Percentiles rank a stretch among this genome's conserved stretches.
Conservation (phyloP, 768 basidiomycete genomes). For the Rhodosporidiobolus sp. region DNA sequence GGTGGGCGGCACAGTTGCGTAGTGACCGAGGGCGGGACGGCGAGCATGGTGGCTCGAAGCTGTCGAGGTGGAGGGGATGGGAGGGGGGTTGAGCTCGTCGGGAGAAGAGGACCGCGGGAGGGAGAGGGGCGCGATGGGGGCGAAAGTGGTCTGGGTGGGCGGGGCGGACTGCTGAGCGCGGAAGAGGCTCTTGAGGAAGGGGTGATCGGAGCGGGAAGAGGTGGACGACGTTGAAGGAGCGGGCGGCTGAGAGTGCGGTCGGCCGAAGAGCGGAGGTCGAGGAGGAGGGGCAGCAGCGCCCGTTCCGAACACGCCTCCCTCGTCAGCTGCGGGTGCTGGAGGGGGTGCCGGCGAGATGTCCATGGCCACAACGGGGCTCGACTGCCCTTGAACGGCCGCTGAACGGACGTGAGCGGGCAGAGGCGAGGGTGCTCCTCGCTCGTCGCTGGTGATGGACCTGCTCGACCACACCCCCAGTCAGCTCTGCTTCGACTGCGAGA, state of each 20-base stretch:
- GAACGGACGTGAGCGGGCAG: constrained; percentile 1
- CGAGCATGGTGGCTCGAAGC: not conserved
- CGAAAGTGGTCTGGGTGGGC: constrained; percentile 29
- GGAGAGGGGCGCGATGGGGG: constrained; percentile 25
- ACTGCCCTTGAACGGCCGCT: not conserved
- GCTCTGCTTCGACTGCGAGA: not conserved
- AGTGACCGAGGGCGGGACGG: constrained; percentile 17
- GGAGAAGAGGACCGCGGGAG: constrained; percentile 17
- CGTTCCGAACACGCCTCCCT: not conserved
- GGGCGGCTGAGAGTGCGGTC: constrained; percentile 11
- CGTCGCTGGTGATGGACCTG: constrained; percentile 38
- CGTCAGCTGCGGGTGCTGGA: not conserved
- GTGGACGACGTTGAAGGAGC: not conserved
- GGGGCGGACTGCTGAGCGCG: constrained; percentile 17
- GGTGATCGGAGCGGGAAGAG: constrained; percentile 1
- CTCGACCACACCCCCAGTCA: not conserved
- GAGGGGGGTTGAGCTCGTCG: not conserved
- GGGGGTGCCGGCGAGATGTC: constrained; percentile 33
- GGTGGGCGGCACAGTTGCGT: constrained; percentile 1
- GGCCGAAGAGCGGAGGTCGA: constrained; percentile 12
- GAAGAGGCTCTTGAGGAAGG: constrained; percentile 29
- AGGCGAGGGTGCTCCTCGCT: constrained; percentile 16
- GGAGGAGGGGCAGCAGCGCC: constrained; percentile 2
- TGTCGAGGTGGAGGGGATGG: constrained; percentile 3
- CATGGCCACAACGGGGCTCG: constrained; percentile 27